Evolutionary conservation across 2,329 filamentous ascomycete species (phyloP).

Genomic region (Aspergillus chevalieri): DNA sequence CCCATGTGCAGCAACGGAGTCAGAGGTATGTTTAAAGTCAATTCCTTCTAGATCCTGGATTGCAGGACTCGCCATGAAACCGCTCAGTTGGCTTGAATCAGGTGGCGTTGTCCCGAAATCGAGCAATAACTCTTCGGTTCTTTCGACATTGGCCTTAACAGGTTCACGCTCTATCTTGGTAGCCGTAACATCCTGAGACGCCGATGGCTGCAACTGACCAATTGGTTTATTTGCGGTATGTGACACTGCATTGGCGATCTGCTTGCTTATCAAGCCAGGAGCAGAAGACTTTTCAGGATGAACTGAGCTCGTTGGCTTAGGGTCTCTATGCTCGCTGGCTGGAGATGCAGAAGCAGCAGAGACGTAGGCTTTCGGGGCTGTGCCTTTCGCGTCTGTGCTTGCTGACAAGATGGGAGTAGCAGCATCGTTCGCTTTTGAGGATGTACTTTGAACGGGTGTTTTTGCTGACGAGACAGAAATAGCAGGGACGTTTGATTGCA

Average conservation of each 20-base stretch:
- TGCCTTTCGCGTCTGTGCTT: not conserved
- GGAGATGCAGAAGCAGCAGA: no score
- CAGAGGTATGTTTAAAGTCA: constrained; percentile 7
- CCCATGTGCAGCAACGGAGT: not conserved
- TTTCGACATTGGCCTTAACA: not conserved
- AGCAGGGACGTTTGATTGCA: not conserved
- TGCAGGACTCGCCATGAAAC: constrained; percentile 8
- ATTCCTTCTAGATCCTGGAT: constrained; percentile 17
- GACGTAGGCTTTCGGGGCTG: not conserved
- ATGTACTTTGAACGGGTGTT: not conserved
- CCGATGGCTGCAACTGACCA: not conserved
- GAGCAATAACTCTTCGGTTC: constrained; percentile 7
- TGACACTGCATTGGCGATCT: not conserved
- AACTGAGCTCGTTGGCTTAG: not conserved
- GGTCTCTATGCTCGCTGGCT: not conserved
- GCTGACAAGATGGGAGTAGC: not conserved
- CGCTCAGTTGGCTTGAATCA: not conserved
- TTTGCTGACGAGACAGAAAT: not conserved
- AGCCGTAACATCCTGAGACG: not conserved
- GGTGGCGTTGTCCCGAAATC: constrained; percentile 14
- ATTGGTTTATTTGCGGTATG: not conserved
- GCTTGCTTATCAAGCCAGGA: not conserved
- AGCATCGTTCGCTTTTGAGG: not conserved
- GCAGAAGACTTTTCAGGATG: not conserved
- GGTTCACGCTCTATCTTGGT: not conserved